Evolutionary conservation across 2,329 filamentous ascomycete species (phyloP).

Genomic region (Magnaporthiopsis poae): DNA sequence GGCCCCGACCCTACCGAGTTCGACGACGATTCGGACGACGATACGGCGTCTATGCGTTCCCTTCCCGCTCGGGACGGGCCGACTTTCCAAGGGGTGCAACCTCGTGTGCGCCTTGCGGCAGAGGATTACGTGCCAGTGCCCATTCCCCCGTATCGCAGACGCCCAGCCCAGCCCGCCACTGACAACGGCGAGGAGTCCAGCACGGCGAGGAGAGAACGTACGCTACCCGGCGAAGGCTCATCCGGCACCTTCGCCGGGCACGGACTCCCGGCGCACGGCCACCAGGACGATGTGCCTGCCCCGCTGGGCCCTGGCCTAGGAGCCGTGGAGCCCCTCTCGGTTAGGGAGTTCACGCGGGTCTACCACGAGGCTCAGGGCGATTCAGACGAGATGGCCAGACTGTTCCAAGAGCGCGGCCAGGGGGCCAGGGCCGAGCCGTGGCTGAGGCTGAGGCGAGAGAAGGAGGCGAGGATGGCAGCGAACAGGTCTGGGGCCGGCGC

Average conservation of each 20-base stretch:
- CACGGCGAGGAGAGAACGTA: neutral
- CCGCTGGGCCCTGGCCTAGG: too few relatives aligned
- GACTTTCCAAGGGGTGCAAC: neutral
- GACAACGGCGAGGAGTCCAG: constrained; percentile 1
- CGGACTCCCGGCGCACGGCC: neutral
- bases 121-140: neutral
- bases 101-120: neutral
- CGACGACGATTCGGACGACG: neutral
- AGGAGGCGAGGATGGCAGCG: constrained; percentile 4
- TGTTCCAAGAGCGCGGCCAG: constrained; percentile 52
- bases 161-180: neutral
- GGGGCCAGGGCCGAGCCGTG: constrained; percentile 50
- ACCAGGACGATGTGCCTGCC: neutral
- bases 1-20: neutral
- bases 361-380: constrained; percentile 53
- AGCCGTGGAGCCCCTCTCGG: constrained; percentile 12
- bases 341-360: constrained; percentile 41
- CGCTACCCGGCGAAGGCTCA: neutral
- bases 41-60: neutral
- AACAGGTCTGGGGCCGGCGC: too few relatives aligned
- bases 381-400: constrained; percentile 45
- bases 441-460: constrained; percentile 40
- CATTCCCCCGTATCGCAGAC: neutral
- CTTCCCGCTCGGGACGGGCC: neutral
- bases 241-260: neutral